Evolutionary conservation across 2,329 filamentous ascomycete genomes (phyloP).

Genomic region (Clonostachys byssicola): DNA sequence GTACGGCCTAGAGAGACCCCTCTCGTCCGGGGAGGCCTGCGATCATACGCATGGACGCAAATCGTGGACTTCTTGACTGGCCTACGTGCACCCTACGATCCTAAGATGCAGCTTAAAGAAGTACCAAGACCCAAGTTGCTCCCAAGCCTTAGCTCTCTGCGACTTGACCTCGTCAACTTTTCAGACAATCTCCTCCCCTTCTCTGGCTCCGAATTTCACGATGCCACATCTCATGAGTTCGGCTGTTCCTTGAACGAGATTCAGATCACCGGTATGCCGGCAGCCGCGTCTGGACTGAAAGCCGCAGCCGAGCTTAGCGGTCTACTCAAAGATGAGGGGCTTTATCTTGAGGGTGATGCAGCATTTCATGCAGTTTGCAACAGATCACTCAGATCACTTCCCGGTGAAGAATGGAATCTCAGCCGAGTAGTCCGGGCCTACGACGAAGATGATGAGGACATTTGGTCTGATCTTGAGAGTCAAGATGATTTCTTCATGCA

Average conservation of each 20-base stretch:
- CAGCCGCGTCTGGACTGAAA: constrained; percentile 41
- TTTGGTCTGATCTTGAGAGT: constrained; percentile 12
- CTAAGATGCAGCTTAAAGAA: constrained; percentile 25
- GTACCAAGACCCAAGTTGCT: constrained; percentile 35
- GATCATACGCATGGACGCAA: constrained; percentile 50
- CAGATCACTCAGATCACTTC: constrained; percentile 27
- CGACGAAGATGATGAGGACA: constrained; percentile 17
- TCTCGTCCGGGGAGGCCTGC: constrained; percentile 45
- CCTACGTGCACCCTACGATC: constrained; percentile 45
- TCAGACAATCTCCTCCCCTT: constrained; percentile 37
- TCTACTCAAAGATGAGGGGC: constrained; percentile 48
- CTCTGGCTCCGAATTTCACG: constrained; percentile 42
- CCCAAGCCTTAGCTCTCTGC: constrained; percentile 39
- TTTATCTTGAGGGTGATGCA: constrained; percentile 41
- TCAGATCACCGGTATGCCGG: constrained; percentile 45
- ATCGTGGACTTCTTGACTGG: constrained; percentile 47
- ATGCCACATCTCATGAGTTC: constrained; percentile 48
- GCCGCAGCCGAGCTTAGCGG: constrained; percentile 42
- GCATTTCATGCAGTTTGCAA: constrained; percentile 34
- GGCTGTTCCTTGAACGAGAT: constrained; percentile 49
- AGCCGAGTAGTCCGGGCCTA: constrained; percentile 41
- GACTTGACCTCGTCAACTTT: constrained; percentile 53
- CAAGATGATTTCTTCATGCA: constrained; percentile 8
- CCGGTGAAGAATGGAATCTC: constrained; percentile 27
- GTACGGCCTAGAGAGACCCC: constrained; percentile 37